Base-by-base conservation (phyloP, 768 basidiomycete species). In the Macrolepiota dolichaula region DNA sequence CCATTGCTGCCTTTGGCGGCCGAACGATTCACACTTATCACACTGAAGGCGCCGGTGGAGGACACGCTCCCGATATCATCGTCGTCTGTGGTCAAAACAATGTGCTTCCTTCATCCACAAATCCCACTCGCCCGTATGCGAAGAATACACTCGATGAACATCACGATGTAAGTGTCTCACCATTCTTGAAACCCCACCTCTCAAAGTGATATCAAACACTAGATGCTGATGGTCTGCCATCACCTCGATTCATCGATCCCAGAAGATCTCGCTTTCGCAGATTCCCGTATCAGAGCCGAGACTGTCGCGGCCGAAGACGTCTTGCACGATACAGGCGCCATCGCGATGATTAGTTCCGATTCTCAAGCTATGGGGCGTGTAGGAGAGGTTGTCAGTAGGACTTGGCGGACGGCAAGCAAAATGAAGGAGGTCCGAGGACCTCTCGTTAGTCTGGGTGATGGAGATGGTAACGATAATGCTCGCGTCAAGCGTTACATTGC, bases 221-320 rank as follows among this genome's bases (percentile, higher is more conserved):
- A 97, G 96, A 99, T 98, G 97, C 80, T 98, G 24, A 98, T 98
- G 94, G 95, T 98, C n/a, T 97, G 95, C 72, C 96, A 99, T 72
- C 96, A 99, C 73, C 84, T 99, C 59, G 94, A 97, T 76, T 85
- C 80, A 66, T 83, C 81, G n/a, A 94, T 96, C 65, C 84, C 90
- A 1, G 97, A 99, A 76, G 97, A 99, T 66, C 80, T 98, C 44
- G 85, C 91, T 1, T 99, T 99, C 67, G 96, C 97, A 3, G 96
- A 98, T 65, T 98, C 96, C 7, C 91, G 97, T 37, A 98, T 99
- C 67, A 86, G 97, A 37, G 94, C 86, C 0, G 96, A 98, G 76
- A 99, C 97, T 0, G 89, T 98, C 47, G 97, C 97, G 0, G 97
- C 97, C 1, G 97, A 99, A 72, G 97, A 99, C 70, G 90, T 98